Conservation (phyloP, 2,329 filamentous ascomycete genomes). For the Penicillium glabrum region DNA sequence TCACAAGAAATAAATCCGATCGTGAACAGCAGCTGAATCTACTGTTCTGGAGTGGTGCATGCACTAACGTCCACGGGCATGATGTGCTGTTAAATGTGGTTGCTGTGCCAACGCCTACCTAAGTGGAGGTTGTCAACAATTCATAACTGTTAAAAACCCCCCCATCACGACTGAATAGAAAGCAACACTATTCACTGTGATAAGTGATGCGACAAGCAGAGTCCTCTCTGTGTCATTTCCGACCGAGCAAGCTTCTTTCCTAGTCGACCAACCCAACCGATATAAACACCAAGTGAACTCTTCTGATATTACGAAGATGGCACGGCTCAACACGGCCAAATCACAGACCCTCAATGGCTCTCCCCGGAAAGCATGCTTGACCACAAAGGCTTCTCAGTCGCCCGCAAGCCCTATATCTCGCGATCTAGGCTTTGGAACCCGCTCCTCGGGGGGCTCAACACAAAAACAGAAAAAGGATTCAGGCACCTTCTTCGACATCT, state of each 20-base stretch:
- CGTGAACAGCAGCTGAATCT: neutral
- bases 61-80: neutral
- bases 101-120: conserved; percentile 14
- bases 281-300: neutral
- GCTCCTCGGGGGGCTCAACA: conserved; percentile 10
- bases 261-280: neutral
- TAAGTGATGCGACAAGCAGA: neutral
- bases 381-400: neutral
- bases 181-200: neutral
- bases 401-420: neutral
- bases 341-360: conserved; percentile 5
- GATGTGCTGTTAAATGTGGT: neutral
- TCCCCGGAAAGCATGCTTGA: conserved; percentile 9
- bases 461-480: conserved; percentile 21
- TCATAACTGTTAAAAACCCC: neutral
- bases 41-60: neutral
- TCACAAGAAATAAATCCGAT: accelerated
- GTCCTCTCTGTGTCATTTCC: neutral
- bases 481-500: conserved; percentile 28
- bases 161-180: neutral
- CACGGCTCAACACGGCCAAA: conserved; percentile 27
- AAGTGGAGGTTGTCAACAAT: conserved; percentile 6
- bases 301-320: conserved; percentile 17
- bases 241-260: neutral
- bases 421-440: conserved; percentile 3